Base-by-base conservation (phyloP, 2,329 filamentous ascomycete species). In the Curvularia eragrostidis region DNA sequence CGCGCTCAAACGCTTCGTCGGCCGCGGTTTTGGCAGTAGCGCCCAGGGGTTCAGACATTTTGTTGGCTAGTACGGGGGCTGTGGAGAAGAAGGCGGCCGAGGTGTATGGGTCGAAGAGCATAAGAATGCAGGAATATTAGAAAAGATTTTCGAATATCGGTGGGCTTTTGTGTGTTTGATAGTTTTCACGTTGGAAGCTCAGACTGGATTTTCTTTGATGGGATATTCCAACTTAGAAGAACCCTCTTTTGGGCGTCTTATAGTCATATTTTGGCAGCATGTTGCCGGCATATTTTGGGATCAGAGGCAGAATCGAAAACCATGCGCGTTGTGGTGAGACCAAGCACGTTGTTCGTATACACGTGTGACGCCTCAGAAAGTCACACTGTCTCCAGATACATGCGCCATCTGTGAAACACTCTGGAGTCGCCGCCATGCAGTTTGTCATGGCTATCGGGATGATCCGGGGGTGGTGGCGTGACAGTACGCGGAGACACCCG, bases 1-100 rank as follows among this genome's bases (percentile, higher is more conserved):
- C 67, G 26, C 53, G 59, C 64, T 70, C 66, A 38, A 66, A 68
- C 43, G 62, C 58, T 44, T 64, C 57, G 32, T 67, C 60, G 38
- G 59, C 63, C 10, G 61, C 41, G 28, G 62, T 56, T 10, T 43
- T 56, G 24, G 38, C 10, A 2, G 10, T 21, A 4, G 30, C 10
- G 42, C 48, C 28, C 48, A 44, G 46, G 36, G 51, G 57, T 54
- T 48, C 48, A 38, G 52, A 56, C 47, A 52, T 54, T 2, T 34
- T 36, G 19, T 3, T 21, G 6, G 13, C n/a, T n/a, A n/a, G n/a
- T n/a, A n/a, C 19, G 7, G 12, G 5, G 15, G 3, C 36, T 8
- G 32, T 24, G 12, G 26, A 30, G 13, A n/a, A 21, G 13, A 6
- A 28, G 26, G 19, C 9, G 10, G 46, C 18, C n/a, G 15, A 15